Evolutionary conservation across 805 yeast genomes (phyloP).

Genomic region (Starmerella floricola): DNA sequence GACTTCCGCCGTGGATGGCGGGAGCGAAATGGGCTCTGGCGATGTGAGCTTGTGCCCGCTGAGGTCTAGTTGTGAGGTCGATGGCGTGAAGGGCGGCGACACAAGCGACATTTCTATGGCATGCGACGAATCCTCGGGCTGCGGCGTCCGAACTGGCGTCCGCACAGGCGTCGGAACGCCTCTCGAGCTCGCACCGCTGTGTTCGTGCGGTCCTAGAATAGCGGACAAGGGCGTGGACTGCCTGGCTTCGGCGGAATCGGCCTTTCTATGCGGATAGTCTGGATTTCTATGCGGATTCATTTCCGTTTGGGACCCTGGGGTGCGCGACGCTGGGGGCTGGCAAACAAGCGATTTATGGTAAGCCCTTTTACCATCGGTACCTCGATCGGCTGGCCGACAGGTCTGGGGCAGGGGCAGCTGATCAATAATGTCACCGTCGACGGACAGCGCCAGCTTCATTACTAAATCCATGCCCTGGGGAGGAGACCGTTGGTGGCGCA

Average conservation of each 20-base stretch:
- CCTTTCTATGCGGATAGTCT: no score
- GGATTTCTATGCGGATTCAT: no score
- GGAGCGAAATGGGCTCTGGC: slow-evolving; percentile 3
- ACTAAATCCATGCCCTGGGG: slow-evolving; percentile 9
- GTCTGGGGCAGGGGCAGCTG: slow-evolving; percentile 4
- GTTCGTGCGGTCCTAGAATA: no score
- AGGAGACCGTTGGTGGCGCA: slow-evolving; percentile 6
- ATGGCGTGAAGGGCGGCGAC: slow-evolving; percentile 30
- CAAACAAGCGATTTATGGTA: background rate
- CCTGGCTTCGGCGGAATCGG: no score
- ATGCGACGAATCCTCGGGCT: background rate
- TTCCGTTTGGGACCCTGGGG: no score
- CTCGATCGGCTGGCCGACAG: background rate
- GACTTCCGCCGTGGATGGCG: slow-evolving; percentile 4
- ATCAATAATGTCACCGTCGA: background rate
- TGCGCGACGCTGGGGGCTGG: no score
- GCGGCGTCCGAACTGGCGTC: background rate
- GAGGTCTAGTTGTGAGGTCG: slow-evolving; percentile 19
- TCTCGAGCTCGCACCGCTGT: background rate
- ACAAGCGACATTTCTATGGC: slow-evolving; percentile 26
- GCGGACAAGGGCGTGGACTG: no score
- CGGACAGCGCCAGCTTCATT: slow-evolving; percentile 6
- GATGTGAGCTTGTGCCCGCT: background rate
- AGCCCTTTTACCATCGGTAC: background rate
- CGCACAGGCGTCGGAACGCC: background rate